These are phyloP conservation scores for Earliella scabrosa DNA, from an alignment of 1,284 basidiomycete species.

Conservation along the genomic window DNA sequence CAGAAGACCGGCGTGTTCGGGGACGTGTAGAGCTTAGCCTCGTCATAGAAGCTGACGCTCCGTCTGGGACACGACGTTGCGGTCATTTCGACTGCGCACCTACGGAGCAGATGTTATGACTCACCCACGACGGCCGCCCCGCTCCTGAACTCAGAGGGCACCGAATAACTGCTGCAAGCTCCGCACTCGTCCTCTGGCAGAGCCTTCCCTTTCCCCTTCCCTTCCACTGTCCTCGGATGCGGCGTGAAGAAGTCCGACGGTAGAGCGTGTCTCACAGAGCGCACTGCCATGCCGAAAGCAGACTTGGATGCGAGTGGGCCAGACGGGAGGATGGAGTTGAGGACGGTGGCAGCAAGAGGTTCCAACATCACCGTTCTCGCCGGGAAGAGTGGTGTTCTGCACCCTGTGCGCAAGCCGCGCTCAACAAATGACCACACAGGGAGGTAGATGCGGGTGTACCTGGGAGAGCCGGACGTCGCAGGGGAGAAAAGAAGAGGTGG, in stretches of 20 bases:
- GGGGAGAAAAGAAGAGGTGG: conserved; percentile 8
- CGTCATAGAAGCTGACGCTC: conserved; percentile 8
- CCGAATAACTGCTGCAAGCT: conserved; percentile 12
- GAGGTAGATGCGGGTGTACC: conserved; percentile 10
- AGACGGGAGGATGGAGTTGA: conserved; percentile 53
- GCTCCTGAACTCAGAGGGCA: neutral
- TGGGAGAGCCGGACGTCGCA: conserved; percentile 21
- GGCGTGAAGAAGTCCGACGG: conserved; percentile 59
- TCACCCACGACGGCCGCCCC: conserved; percentile 9
- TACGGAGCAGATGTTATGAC: conserved; percentile 4
- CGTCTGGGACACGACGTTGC: conserved; percentile 6
- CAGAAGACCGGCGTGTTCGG: conserved; percentile 28
- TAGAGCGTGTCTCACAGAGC: conserved; percentile 34
- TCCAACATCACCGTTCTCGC: conserved; percentile 49
- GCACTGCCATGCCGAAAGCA: conserved; percentile 27
- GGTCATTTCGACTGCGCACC: conserved; percentile 4
- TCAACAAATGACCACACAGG: conserved; percentile 1
- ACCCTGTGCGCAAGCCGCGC: conserved; percentile 13
- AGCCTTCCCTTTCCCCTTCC: conserved; percentile 58
- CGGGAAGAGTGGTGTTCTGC: conserved; percentile 37
- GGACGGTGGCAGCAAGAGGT: conserved; percentile 53
- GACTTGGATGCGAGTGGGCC: conserved; percentile 38
- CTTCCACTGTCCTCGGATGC: conserved; percentile 48
- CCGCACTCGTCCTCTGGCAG: conserved; percentile 34
- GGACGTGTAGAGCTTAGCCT: conserved; percentile 19